Base-by-base conservation (phyloP, 306 rosid species). In the Herpetospermum pedunculosum region DNA sequence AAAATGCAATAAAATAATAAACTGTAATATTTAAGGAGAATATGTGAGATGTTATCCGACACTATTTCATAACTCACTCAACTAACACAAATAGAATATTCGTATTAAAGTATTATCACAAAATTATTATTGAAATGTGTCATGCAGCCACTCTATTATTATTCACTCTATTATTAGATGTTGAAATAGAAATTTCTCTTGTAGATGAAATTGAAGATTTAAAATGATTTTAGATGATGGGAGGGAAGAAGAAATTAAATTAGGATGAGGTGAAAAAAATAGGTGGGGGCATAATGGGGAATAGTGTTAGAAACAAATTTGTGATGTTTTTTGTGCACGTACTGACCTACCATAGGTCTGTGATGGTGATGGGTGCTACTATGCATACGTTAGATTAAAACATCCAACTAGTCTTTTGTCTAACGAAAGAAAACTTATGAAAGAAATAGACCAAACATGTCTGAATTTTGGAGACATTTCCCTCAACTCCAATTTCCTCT, bases 371-470 rank as follows among this genome's bases (percentile, higher is more conserved):
- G 5, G 52, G 53, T 68, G 73, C 54, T 68, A 68, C 73, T 6
- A 68, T 41, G 53, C 23, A 14, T 44, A 47, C 29, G 54, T 68
- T 68, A 21, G 53, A 68, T 28, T 48, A 67, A 11, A 67, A 67
- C 73, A 67, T 67, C 73, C 73, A 67, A 67, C 73, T 6, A 68
- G 72, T 67, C 58, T 70, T 71, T 44, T 71, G 75, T 71, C 41
- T 32, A 48, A 40, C 1, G 10, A 28, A 43, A 69, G 40, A 69
- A 68, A 69, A 26, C 37, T 8, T 69, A 13, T 14, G n/a, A 71
- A 50, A 55, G 77, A 74, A 74, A 74, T 25, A 55, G 70, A 74
- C 77, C 77, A 74, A 74, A 74, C 77, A 54, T 74, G 77, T 74
- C 77, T 57, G 77, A 74, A 57, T 58, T 54, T 74, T 21, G 46